A percentile compares a stretch with the other conserved stretches of the same genome.
Evolutionary conservation across 2,329 filamentous ascomycete species (phyloP).

Genomic region (Aspergillus chevalieri): DNA sequence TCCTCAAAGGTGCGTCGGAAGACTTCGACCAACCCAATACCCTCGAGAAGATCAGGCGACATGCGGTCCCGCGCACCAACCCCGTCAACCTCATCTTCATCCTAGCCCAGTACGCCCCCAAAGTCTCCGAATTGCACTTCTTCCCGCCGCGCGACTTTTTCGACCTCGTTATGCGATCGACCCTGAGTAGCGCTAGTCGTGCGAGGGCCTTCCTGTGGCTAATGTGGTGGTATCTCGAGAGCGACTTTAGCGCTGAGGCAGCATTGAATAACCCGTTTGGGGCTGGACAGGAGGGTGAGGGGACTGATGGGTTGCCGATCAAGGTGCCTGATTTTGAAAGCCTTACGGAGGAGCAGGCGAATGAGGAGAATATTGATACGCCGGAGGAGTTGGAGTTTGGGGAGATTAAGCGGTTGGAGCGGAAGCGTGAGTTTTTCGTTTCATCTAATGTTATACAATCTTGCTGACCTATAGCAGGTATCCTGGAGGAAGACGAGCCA

Average conservation of each 20-base stretch:
- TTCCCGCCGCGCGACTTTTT: conserved; percentile 82
- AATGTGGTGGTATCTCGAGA: conserved; percentile 99
- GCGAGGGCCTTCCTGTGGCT: conserved; percentile 91
- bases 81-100: conserved; percentile 97
- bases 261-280: conserved; percentile 91
- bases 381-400: conserved; percentile 44
- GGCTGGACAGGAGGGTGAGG: conserved; percentile 39
- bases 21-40: conserved; percentile 79
- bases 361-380: conserved; percentile 46
- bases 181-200: conserved; percentile 72
- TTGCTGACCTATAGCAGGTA: conserved; percentile 26
- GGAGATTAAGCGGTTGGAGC: conserved; percentile 43
- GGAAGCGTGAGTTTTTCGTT: conserved; percentile 35
- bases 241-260: conserved; percentile 83
- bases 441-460: neutral
- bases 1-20: conserved; percentile 92
- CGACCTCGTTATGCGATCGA: conserved; percentile 88
- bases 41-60: conserved; percentile 71
- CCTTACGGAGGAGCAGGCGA: conserved; percentile 45
- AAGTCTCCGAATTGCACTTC: conserved; percentile 91
- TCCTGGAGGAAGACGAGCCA: conserved; percentile 44
- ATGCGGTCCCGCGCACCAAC: conserved; percentile 72
- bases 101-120: conserved; percentile 80
- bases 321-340: conserved; percentile 44
- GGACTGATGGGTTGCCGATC: conserved; percentile 37